A percentile compares a stretch with the other conserved stretches of the same genome.
phyloP scores from a whole-genome alignment of 1,284 basidiomycete species.

The Cryptococcus sp. region DNA sequence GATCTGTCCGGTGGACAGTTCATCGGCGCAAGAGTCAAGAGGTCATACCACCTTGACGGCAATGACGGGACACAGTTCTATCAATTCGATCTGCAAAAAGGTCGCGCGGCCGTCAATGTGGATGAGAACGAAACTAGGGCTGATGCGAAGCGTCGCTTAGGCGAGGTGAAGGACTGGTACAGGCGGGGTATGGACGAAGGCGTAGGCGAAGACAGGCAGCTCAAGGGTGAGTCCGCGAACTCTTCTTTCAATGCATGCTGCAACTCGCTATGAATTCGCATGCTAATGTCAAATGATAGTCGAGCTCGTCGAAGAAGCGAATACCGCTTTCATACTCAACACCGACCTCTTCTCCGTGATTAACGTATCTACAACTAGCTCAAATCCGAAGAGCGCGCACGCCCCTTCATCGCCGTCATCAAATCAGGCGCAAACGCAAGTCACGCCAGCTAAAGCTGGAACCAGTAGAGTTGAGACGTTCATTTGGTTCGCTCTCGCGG shows the following conservation, averaged over 20 bases:
- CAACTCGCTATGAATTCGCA: background rate
- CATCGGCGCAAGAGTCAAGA: slow-evolving; percentile 65
- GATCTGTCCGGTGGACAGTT: slow-evolving; percentile 80
- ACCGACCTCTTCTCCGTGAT: slow-evolving; percentile 65
- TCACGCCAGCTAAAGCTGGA: no score
- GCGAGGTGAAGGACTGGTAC: slow-evolving; percentile 76
- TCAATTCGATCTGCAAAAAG: slow-evolving; percentile 63
- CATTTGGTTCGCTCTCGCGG: slow-evolving; percentile 22
- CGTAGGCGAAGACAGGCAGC: slow-evolving; percentile 57
- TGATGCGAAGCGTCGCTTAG: slow-evolving; percentile 54
- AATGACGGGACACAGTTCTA: slow-evolving; percentile 67
- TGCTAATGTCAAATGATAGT: slow-evolving; percentile 40
- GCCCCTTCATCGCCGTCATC: background rate
- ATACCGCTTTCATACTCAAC: slow-evolving; percentile 68
- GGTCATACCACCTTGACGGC: slow-evolving; percentile 66
- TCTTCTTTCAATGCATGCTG: background rate
- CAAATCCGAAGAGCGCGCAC: background rate
- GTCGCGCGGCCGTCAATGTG: slow-evolving; percentile 28
- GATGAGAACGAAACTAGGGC: slow-evolving; percentile 57
- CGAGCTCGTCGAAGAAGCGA: slow-evolving; percentile 64
- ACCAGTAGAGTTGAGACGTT: slow-evolving; percentile 8
- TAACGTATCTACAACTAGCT: slow-evolving; percentile 23
- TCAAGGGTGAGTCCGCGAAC: slow-evolving; percentile 59
- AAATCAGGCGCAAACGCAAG: slow-evolving; percentile 1
- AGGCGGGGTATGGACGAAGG: slow-evolving; percentile 70